phyloP scores from a whole-genome alignment of 1,284 basidiomycete species.

The Boletellus sp. region DNA sequence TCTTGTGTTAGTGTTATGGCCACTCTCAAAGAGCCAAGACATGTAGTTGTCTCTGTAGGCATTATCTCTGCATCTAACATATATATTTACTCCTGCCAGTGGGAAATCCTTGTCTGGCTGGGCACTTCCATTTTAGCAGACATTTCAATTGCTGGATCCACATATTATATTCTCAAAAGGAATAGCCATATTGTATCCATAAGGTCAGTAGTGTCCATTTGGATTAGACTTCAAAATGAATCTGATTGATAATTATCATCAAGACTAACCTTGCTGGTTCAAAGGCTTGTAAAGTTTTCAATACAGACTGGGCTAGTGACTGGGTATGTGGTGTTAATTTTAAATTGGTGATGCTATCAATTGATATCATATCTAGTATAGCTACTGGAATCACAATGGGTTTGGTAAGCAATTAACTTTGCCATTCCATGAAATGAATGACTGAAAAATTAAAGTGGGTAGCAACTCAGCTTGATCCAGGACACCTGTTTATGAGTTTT shows the following conservation, averaged over 20 bases:
- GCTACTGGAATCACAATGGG: slow-evolving; percentile 9
- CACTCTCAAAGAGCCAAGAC: neutral
- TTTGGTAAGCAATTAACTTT: slow-evolving; percentile 12
- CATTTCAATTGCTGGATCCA: slow-evolving; percentile 20
- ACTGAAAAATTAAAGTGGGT: slow-evolving; percentile 14
- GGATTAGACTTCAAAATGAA: neutral
- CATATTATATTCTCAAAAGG: slow-evolving; percentile 13
- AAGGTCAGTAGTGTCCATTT: slow-evolving; percentile 7
- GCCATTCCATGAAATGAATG: neutral
- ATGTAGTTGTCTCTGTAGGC: slow-evolving; percentile 5
- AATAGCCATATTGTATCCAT: slow-evolving; percentile 2
- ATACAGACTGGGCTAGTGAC: slow-evolving; percentile 29
- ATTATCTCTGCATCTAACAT: neutral
- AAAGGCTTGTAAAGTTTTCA: slow-evolving; percentile 16
- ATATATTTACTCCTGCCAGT: slow-evolving; percentile 10
- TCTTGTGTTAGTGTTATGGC: slow-evolving; percentile 3
- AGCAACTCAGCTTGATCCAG: slow-evolving; percentile 11
- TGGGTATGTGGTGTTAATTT: slow-evolving; percentile 8
- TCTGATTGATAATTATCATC: neutral
- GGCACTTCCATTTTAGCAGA: slow-evolving; percentile 22
- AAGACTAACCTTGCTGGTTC: slow-evolving; percentile 17
- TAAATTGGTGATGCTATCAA: neutral
- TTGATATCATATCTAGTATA: slow-evolving; percentile 5
- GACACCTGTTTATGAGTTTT: slow-evolving; percentile 21
- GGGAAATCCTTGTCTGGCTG: slow-evolving; percentile 19